Evolutionary conservation across 306 rosid species (phyloP), one percentile per base, ranked within the genome.

Genomic region (Potentilla sterilis): DNA sequence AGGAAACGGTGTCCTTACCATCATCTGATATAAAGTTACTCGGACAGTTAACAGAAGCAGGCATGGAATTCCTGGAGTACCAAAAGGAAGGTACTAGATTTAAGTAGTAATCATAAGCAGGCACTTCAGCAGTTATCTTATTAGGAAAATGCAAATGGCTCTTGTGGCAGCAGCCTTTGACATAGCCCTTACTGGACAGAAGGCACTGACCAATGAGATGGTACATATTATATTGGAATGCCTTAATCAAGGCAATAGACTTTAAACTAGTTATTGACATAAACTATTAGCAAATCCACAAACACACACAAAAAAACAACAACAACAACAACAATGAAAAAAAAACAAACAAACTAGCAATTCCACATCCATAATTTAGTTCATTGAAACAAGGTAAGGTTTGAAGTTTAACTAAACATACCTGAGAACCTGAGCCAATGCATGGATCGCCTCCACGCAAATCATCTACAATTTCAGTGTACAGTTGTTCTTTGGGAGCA

Each of bases 351-450:
- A 68, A 68, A 5, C 18, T 47, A 35, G 75, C 19, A 9, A 11
- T 52, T 21, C 32, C 65, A 42, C 13, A n/a, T 54, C n/a, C 21
- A 54, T n/a, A 54, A 6, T 21, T 35, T 37, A 65, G 51, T 37
- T 2, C 64, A 34, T 14, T 11, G 6, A 38, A 75, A n/a, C 67
- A 46, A 40, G 18, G 9, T 24, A 75, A 15, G 35, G 47, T 48
- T 6, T 13, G 51, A 44, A 69, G 62, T 79, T 80, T 81, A 73
- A 49, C 47, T 2, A 58, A 78, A 72, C 77, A 75, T 83, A 95
- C 99, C 96, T 92, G 99, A 77, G 99, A 96, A 78, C 99, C 98
- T 69, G 98, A 96, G 81, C 98, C 97, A 78, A 96, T 92, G 88
- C 89, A 88, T 0, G 90, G 91, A 82, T 89, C 96, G 69, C 98